Evolutionary conservation across 345 rosid genomes (phyloP).

Genomic region (Lenwebbia sp.): DNA sequence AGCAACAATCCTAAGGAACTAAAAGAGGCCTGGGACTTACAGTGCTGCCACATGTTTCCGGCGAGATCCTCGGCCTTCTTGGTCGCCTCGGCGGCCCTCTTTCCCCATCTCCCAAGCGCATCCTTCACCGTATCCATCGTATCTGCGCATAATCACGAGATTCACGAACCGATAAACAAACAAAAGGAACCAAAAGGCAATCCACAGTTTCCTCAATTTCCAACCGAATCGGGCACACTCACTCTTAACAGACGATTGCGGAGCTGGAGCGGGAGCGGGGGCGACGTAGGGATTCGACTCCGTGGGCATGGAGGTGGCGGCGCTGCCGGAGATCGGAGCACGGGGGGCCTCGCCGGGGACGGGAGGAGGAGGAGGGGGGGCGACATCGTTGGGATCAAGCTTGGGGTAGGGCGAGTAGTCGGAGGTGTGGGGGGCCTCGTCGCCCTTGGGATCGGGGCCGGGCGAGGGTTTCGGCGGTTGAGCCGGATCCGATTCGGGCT

Average conservation of each 20-base stretch:
- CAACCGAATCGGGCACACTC: neutral
- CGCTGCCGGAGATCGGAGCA: conserved; percentile 26
- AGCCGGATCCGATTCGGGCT: conserved; percentile 1
- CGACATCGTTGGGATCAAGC: conserved; percentile 66
- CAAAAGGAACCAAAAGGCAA: too few species aligned
- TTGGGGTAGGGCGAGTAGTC: conserved; percentile 92
- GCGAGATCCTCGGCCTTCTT: conserved; percentile 94
- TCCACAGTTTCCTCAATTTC: neutral
- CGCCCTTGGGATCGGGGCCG: conserved; percentile 5
- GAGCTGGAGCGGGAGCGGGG: conserved; percentile 38
- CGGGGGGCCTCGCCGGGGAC: conserved; percentile 16
- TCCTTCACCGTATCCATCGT: conserved; percentile 79
- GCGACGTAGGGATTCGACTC: conserved; percentile 82
- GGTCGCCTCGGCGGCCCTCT: conserved; percentile 83
- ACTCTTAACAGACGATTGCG: conserved; percentile 47
- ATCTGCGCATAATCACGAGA: conserved; percentile 22
- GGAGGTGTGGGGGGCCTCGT: conserved; percentile 23
- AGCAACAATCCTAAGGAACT: neutral
- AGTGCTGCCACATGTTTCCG: conserved; percentile 83
- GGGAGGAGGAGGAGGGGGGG: conserved; percentile 38
- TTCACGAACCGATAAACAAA: neutral
- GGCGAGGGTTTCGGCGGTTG: neutral
- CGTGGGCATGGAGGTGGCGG: conserved; percentile 75
- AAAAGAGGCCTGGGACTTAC: conserved; percentile 18
- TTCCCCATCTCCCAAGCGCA: conserved; percentile 78